phyloP scores from a whole-genome alignment of 441 rosid species.

The Erodium texanum region DNA sequence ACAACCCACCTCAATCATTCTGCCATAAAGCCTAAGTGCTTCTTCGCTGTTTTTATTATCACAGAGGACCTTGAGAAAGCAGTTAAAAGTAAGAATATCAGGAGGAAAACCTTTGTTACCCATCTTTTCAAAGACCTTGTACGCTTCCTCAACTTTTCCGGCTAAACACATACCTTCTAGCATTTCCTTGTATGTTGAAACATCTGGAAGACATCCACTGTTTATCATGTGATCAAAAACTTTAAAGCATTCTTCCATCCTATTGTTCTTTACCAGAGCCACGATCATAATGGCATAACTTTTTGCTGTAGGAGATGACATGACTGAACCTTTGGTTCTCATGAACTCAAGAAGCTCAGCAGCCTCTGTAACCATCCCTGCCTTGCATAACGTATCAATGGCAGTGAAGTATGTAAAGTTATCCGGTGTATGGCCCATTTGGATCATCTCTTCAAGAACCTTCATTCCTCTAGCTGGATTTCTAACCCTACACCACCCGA shows the following conservation, averaged over 20 bases:
- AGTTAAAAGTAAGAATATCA: conserved; percentile 78
- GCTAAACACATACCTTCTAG: conserved; percentile 76
- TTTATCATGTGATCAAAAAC: conserved; percentile 61
- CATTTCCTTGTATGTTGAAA: conserved; percentile 68
- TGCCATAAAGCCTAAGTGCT: conserved; percentile 59
- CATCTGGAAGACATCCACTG: conserved; percentile 85
- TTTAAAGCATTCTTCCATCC: conserved; percentile 50
- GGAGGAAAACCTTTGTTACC: conserved; percentile 79
- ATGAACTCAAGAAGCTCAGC: conserved; percentile 71
- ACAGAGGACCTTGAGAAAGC: conserved; percentile 78
- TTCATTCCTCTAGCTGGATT: conserved; percentile 58
- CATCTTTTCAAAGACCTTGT: conserved; percentile 74
- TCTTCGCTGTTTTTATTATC: conserved; percentile 52
- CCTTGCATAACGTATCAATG: conserved; percentile 70
- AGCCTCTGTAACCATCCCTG: conserved; percentile 72
- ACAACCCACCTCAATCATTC: conserved; percentile 57
- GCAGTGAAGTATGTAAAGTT: conserved; percentile 79
- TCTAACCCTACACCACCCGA: conserved; percentile 86
- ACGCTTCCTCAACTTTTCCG: conserved; percentile 72
- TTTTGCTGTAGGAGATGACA: conserved; percentile 82
- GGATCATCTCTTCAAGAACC: conserved; percentile 72
- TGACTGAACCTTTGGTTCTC: conserved; percentile 64
- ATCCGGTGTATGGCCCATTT: conserved; percentile 67
- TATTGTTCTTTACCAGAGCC: conserved; percentile 53
- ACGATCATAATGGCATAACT: conserved; percentile 65